Evolutionary conservation across 2,329 filamentous ascomycete genomes (phyloP), one percentile per base, ranked within the genome.

Genomic region (Verticillium zaregamsianum): DNA sequence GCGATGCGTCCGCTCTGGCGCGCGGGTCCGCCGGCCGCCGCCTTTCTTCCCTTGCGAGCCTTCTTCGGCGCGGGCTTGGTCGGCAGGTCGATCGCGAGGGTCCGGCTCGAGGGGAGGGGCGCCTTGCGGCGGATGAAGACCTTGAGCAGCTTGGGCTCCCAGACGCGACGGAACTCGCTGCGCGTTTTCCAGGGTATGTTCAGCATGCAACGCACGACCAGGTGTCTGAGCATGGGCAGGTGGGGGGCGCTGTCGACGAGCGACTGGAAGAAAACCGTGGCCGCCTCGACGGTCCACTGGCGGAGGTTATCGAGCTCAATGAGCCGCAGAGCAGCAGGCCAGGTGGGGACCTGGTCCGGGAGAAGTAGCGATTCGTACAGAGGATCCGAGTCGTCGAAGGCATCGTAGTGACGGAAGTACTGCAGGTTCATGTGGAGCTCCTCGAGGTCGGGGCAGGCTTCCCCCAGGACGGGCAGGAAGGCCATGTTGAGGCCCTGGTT

Each of bases 181-280:
- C 94, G 86, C 70, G 92, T 86, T 64, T 92, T 88, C 91, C 93
- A 97, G 12, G 90, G 88, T 55, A 87, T 84, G 69, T 93, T 87
- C 57, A 97, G 80, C 73, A 92, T 94, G 1, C 90, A 88, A 68
- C 89, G 91, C 66, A 97, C 84, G 1, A 85, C 82, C 12, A 97
- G 77, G 54, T 83, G 80, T 9, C 92, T 88, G 28, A 98, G 82
- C 62, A 86, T 78, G 0, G 82, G 85, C 25, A 98, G 73, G 3
- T 82, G 75, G 1, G 82, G 78, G 0, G 93, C 92, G 58, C 85
- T 86, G 62, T 93, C 83, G 25, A 94, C 83, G 2, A 98, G 79
- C 17, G 92, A 95, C 49, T 85, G 82, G 67, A 97, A 90, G 68
- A 97, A 91, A 62, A 86, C 87, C 67, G 91, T 86, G 0, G 92